Conservation (phyloP, 768 basidiomycete genomes). For the Mrakia gelida region DNA sequence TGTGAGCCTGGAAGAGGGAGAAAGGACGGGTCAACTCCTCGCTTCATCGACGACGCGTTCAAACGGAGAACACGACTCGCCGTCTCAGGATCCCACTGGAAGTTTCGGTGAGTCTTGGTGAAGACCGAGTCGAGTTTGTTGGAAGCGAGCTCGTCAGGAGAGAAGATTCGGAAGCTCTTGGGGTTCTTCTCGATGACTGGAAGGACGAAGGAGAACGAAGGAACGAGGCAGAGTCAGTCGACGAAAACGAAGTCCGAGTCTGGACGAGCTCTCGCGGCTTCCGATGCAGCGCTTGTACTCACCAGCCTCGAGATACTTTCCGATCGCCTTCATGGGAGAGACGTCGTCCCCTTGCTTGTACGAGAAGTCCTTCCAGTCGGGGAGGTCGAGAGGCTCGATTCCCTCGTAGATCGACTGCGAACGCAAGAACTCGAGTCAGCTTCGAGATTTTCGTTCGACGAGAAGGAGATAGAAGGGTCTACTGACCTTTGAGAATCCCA, state of each 20-base stretch:
- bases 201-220: background rate
- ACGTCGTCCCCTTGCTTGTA: constrained; percentile 55
- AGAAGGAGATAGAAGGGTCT: background rate
- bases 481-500: constrained; percentile 58
- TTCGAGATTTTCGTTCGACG: background rate
- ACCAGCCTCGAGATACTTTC: constrained; percentile 48
- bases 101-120: constrained; percentile 58
- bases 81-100: constrained; percentile 71
- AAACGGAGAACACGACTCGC: constrained; percentile 29
- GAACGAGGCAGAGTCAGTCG: background rate
- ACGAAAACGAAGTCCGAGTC: background rate
- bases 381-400: constrained; percentile 59
- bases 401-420: constrained; percentile 51
- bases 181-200: constrained; percentile 56
- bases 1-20: constrained; percentile 51
- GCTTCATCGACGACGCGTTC: background rate
- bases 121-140: constrained; percentile 84
- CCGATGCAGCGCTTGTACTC: background rate
- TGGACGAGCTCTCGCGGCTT: no score
- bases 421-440: background rate
- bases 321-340: constrained; percentile 69
- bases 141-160: constrained; percentile 71
- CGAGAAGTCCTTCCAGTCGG: constrained; percentile 60
- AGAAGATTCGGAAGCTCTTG: constrained; percentile 76
- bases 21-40: background rate